These are phyloP conservation scores for Umbellularia californica DNA, from an alignment of 164 flowering plant species.

Conservation along the genomic window DNA sequence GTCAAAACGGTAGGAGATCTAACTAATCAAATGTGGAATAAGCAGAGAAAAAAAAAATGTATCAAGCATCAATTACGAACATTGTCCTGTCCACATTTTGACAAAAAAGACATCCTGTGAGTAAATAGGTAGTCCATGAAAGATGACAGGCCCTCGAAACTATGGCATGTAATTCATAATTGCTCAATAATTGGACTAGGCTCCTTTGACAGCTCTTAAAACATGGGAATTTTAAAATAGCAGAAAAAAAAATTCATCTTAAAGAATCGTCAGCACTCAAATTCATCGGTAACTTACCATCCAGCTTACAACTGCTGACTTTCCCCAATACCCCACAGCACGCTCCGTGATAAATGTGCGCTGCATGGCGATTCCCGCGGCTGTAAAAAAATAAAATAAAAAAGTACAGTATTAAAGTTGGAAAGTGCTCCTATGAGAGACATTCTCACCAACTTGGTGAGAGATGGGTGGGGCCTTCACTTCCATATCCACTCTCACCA, in stretches of 20 bases:
- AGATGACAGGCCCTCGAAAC: neutral
- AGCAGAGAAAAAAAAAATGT: too few relatives aligned
- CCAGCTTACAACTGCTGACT: conserved; percentile 49
- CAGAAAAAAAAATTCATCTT: neutral
- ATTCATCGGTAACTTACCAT: conserved; percentile 36
- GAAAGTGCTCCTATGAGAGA: too few relatives aligned
- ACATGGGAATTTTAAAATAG: neutral
- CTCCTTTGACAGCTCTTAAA: neutral
- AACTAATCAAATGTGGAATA: too few relatives aligned
- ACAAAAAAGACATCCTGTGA: too few relatives aligned
- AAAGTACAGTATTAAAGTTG: neutral
- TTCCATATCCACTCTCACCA: too few relatives aligned
- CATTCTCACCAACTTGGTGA: too few relatives aligned
- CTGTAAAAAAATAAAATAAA: neutral
- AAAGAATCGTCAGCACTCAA: neutral
- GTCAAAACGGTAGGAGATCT: too few relatives aligned
- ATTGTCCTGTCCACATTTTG: too few relatives aligned
- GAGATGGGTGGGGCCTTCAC: too few relatives aligned
- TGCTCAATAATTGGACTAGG: neutral
- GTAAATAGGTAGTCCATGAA: too few relatives aligned
- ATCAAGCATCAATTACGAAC: too few relatives aligned
- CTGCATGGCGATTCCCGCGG: neutral
- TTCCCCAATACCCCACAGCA: conserved; percentile 47
- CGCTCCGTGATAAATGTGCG: conserved; percentile 14
- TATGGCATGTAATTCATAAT: neutral